Percentiles rank a stretch among this genome's conserved stretches.
Evolutionary conservation across 495 filamentous ascomycete species (phyloP).

Genomic region (Friedmanniomyces endolithicus): DNA sequence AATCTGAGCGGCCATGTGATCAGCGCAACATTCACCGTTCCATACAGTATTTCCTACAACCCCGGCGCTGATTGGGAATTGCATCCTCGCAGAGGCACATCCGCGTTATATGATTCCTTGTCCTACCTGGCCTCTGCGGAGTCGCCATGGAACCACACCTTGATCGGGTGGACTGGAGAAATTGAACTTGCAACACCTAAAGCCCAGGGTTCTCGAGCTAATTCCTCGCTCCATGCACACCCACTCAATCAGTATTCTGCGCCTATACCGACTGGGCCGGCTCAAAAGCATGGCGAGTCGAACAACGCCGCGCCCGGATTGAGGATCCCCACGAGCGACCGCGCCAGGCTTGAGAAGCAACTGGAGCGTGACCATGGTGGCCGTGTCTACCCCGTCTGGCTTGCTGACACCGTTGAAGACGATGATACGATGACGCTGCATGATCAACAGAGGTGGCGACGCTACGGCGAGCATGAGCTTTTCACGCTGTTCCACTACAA

Average conservation of each 20-base stretch:
- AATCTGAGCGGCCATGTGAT: conserved; percentile 71
- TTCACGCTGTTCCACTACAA: conserved; percentile 91
- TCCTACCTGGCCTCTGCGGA: conserved; percentile 65
- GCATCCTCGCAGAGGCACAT: conserved; percentile 65
- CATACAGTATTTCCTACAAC: conserved; percentile 56
- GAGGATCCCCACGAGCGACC: conserved; percentile 39
- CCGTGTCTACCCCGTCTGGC: conserved; percentile 72
- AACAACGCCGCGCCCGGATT: conserved; percentile 2
- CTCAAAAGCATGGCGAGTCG: conserved; percentile 17
- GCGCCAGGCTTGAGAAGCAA: conserved; percentile 53
- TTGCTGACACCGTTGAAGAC: conserved; percentile 56
- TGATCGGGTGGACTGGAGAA: conserved; percentile 90
- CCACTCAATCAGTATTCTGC: conserved; percentile 51
- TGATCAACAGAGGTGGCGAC: conserved; percentile 69
- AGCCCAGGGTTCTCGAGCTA: conserved; percentile 20
- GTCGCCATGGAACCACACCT: conserved; percentile 68
- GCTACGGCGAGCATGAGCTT: conserved; percentile 77
- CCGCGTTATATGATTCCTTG: conserved; percentile 80
- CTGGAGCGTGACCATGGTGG: conserved; percentile 55
- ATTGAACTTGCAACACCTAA: conserved; percentile 41
- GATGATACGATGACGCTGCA: conserved; percentile 49
- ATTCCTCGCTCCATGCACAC: conserved; percentile 23
- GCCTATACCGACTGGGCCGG: conserved; percentile 56
- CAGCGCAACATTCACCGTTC: conserved; percentile 74
- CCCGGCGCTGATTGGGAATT: conserved; percentile 66